A percentile compares a stretch with the other conserved stretches of the same genome.
Conservation (phyloP, 768 basidiomycete genomes). For the Lyophyllum atratum region DNA sequence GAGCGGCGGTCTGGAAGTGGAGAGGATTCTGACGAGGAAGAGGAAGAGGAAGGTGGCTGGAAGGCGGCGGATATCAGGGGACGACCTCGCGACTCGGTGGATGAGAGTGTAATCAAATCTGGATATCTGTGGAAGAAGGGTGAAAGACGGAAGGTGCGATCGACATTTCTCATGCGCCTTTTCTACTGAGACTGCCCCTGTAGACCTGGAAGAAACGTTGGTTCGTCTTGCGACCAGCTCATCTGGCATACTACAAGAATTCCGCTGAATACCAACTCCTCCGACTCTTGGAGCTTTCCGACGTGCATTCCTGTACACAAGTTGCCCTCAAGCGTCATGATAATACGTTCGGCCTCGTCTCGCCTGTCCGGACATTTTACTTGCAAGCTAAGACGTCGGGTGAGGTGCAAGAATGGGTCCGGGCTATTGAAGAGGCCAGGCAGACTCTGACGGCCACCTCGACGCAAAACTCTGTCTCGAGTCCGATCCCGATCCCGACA, state of each 20-base stretch:
- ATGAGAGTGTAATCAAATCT: constrained; percentile 79
- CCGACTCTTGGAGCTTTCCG: constrained; percentile 81
- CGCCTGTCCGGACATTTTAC: constrained; percentile 87
- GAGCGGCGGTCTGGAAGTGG: constrained; percentile 71
- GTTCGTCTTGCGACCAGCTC: constrained; percentile 93
- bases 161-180: constrained; percentile 20
- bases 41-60: constrained; percentile 68
- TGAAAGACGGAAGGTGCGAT: constrained; percentile 85
- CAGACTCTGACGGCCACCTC: constrained; percentile 63
- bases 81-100: constrained; percentile 49
- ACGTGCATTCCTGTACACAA: constrained; percentile 87
- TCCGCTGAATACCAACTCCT: constrained; percentile 93
- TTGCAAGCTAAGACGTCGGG: constrained; percentile 71
- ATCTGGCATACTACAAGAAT: constrained; percentile 96
- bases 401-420: constrained; percentile 86
- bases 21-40: constrained; percentile 81
- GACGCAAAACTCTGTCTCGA: constrained; percentile 55
- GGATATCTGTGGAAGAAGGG: constrained; percentile 99
- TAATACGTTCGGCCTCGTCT: constrained; percentile 91
- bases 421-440: constrained; percentile 76
- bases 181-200: constrained; percentile 6
- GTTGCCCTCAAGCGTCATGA: constrained; percentile 88
- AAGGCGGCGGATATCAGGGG: constrained; percentile 48
- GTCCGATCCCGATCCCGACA: constrained; percentile 56
- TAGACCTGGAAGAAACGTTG: constrained; percentile 99